Conservation (phyloP, 1,284 basidiomycete genomes). For the Apiotrichum porosum region DNA sequence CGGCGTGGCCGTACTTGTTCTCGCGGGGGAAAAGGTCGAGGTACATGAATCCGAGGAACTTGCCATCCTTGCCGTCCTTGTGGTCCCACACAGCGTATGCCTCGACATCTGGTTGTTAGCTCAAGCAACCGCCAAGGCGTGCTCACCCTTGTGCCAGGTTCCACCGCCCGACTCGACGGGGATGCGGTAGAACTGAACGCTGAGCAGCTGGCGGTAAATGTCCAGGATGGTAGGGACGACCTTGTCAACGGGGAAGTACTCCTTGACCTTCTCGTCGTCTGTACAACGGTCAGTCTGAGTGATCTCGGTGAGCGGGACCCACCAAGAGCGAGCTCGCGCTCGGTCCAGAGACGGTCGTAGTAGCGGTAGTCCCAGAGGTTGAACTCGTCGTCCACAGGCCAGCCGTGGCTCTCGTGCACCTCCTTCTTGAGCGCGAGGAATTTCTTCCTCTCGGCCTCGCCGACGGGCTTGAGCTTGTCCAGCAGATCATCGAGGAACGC, state of each 20-base stretch:
- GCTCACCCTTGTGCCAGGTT: constrained; percentile 18
- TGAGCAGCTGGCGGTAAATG: constrained; percentile 20
- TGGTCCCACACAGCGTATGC: constrained; percentile 36
- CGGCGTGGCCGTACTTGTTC: constrained; percentile 77
- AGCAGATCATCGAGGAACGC: constrained; percentile 17
- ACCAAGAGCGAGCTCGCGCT: constrained; percentile 19
- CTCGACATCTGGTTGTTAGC: constrained; percentile 11
- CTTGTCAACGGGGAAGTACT: constrained; percentile 23
- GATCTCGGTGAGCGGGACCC: not conserved
- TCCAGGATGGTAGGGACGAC: constrained; percentile 20
- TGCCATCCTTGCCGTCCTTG: constrained; percentile 53
- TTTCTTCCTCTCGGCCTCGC: constrained; percentile 14
- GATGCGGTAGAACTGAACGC: constrained; percentile 17
- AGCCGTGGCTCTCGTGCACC: constrained; percentile 12
- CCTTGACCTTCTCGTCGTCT: constrained; percentile 23
- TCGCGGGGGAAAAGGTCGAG: constrained; percentile 83
- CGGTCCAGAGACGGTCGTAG: constrained; percentile 21
- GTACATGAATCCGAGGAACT: constrained; percentile 69
- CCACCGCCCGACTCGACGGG: constrained; percentile 9
- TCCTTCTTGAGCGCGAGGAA: constrained; percentile 18
- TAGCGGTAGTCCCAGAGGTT: constrained; percentile 24
- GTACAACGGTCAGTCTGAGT: not conserved
- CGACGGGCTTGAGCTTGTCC: constrained; percentile 16
- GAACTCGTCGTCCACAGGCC: constrained; percentile 9
- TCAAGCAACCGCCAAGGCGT: not conserved